These are phyloP conservation scores for Fraxinus greggii DNA, from an alignment of 305 asterid genomes.

Conservation along the genomic window DNA sequence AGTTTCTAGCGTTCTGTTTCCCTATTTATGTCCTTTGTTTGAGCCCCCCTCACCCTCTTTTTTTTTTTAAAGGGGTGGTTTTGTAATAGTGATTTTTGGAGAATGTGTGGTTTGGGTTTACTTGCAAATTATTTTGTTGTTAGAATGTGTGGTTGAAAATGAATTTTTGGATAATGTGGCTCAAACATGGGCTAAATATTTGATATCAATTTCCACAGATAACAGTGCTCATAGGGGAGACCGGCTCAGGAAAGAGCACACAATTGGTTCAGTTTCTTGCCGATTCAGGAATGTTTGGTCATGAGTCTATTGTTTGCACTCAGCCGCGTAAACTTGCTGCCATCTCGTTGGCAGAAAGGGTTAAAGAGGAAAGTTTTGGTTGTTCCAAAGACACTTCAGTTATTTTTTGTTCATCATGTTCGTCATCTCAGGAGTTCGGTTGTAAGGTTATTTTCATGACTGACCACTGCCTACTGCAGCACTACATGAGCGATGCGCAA, in stretches of 20 bases:
- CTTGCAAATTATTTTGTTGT: not conserved
- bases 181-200: not conserved
- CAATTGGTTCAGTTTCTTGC: constrained; percentile 90
- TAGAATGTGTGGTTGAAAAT: not conserved
- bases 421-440: constrained; percentile 50
- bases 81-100: not conserved
- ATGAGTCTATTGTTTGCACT: constrained; percentile 66
- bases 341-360: constrained; percentile 70
- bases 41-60: not conserved
- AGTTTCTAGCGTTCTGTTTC: constrained; percentile 5
- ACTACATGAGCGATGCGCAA: constrained; percentile 67
- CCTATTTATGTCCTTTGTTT: not conserved
- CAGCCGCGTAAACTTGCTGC: constrained; percentile 98
- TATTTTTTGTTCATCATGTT: constrained; percentile 54
- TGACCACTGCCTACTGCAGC: constrained; percentile 82
- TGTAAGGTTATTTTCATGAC: constrained; percentile 73
- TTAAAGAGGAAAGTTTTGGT: constrained; percentile 70
- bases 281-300: constrained; percentile 64
- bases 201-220: constrained; percentile 42
- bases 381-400: constrained; percentile 54
- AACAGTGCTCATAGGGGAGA: constrained; percentile 75
- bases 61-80: not conserved
- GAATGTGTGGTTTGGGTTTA: not conserved
- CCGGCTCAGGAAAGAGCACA: constrained; percentile 99
- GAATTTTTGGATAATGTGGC: not conserved